Evolutionary conservation across 2,329 filamentous ascomycete species (phyloP), one percentile per base, ranked within the genome.

Genomic region (Cytospora paraplurivora): DNA sequence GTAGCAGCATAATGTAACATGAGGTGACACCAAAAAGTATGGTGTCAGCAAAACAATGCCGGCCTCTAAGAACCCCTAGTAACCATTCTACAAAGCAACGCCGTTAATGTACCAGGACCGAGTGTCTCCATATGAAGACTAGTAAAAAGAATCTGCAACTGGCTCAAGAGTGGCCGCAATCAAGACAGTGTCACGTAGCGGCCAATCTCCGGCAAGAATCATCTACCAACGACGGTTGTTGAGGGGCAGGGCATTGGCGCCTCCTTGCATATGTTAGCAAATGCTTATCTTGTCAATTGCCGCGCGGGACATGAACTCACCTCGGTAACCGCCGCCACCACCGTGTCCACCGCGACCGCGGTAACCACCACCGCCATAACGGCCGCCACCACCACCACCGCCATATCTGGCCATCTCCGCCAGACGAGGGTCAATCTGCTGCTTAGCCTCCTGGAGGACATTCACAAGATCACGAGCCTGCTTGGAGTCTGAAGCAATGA

Each of bases 391-490:
- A 65, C 92, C 92, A 63, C 92, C 92, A 68, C 93, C 92, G 70
- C 92, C 87, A 76, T 93, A 98, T 77, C 95, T 91, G 71, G 87
- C 88, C 95, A 99, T 98, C 84, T 99, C 95, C 68, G 88, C 88
- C 68, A 99, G 89, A 77, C 93, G 90, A 74, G 95, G 95, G 74
- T 98, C 95, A 78, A 99, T 93, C 79, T 96, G 90, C 83, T 99
- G 95, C 84, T 98, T 98, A 70, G 95, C 93, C 81, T 99, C 95
- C 75, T 89, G 89, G 71, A 99, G 89, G 72, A 99, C 92, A 72
- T 86, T 85, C 72, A 99, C 89, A 75, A 99, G 88, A 81, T 99
- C 95, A 85, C 95, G 94, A 80, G 95, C 94, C 87, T 95, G 91
- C 83, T 94, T 95, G 73, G 90, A 86, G 81, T 95, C 91, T 93